These are phyloP conservation scores for Epichloe sibirici DNA, from an alignment of 2,329 filamentous ascomycete genomes.

Conservation along the genomic window DNA sequence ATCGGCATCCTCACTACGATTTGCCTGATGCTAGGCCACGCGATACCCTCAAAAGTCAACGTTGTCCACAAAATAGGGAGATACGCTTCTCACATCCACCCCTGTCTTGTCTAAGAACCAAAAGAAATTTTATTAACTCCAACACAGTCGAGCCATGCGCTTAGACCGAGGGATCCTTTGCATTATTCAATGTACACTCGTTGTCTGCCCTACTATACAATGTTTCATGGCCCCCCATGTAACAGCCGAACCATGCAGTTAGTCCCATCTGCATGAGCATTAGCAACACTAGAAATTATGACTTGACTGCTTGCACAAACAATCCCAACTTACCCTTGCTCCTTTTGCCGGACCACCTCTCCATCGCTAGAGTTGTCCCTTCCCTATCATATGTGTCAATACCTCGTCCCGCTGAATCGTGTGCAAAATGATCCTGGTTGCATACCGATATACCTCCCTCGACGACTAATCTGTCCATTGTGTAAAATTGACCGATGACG, in stretches of 20 bases:
- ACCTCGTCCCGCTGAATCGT: neutral
- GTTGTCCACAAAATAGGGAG: neutral
- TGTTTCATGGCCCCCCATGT: neutral
- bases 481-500: slow-evolving; percentile 86
- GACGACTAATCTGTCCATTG: slow-evolving; percentile 81
- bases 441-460: slow-evolving; percentile 70
- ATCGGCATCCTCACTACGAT: no score
- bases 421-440: neutral
- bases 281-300: neutral
- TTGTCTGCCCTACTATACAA: slow-evolving; percentile 5
- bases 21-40: no score
- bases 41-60: neutral
- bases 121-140: neutral
- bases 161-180: neutral
- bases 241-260: neutral
- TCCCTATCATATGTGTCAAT: slow-evolving; percentile 32
- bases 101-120: neutral
- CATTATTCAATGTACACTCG: slow-evolving; percentile 2
- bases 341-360: slow-evolving; percentile 63
- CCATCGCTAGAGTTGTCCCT: slow-evolving; percentile 57
- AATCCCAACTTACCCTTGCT: slow-evolving; percentile 51
- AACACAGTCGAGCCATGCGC: neutral
- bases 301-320: no score
- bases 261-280: slow-evolving; percentile 6
- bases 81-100: neutral